Conservation (phyloP, 2,329 filamentous ascomycete genomes). For the Sporothrix dimorphospora region DNA sequence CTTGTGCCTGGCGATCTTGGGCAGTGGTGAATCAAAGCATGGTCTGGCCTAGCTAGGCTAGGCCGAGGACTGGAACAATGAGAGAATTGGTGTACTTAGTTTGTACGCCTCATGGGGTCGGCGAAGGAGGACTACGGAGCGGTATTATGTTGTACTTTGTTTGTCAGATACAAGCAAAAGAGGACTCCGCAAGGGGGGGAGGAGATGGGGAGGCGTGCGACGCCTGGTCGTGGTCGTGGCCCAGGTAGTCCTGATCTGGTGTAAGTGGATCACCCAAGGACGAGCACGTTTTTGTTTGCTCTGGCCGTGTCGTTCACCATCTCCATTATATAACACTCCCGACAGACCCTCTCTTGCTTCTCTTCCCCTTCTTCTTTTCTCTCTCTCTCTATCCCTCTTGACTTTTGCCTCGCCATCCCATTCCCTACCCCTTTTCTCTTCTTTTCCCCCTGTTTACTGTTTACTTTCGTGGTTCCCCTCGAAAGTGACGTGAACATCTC, state of each 20-base stretch:
- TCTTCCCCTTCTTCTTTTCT: conserved; percentile 16
- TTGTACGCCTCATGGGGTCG: neutral
- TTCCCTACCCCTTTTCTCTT: conserved; percentile 8
- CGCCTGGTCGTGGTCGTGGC: neutral
- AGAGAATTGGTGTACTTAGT: neutral
- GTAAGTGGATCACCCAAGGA: conserved; percentile 3
- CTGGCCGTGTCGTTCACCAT: neutral
- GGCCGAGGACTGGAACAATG: neutral
- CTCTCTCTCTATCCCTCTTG: conserved; percentile 14
- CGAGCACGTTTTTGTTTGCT: conserved; percentile 3
- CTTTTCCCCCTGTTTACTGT: conserved; percentile 21
- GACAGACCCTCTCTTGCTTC: neutral
- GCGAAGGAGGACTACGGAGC: neutral
- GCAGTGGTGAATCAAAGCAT: neutral
- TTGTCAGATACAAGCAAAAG: neutral
- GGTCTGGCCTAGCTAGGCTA: neutral
- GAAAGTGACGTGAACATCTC: conserved; percentile 20
- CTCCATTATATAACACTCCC: neutral
- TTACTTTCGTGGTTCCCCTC: neutral
- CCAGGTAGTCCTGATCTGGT: conserved; percentile 4
- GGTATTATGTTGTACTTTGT: neutral
- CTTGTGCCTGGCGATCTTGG: conserved; percentile 22
- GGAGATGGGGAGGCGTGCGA: neutral
- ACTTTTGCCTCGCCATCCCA: conserved; percentile 17
- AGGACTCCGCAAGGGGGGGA: neutral